Percentiles rank a stretch among this genome's conserved stretches.
These are phyloP conservation scores for Microbotryomycetes sp. DNA, from an alignment of 1,284 basidiomycete genomes.

Conservation along the genomic window DNA sequence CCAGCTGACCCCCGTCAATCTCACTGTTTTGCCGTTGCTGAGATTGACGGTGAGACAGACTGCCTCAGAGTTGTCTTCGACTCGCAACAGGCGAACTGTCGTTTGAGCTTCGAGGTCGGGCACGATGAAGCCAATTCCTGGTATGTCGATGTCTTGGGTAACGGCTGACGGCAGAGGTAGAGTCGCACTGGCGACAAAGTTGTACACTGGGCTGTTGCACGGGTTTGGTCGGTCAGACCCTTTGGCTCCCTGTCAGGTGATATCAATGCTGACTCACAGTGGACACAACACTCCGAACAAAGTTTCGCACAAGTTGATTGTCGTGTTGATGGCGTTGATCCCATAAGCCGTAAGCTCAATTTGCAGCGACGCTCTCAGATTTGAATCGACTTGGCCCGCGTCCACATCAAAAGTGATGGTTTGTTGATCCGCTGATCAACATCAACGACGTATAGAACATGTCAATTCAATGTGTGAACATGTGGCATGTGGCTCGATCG, in stretches of 20 bases:
- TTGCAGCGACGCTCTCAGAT: not conserved
- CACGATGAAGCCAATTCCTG: conserved; percentile 72
- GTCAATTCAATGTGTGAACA: not conserved
- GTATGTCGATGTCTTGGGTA: conserved; percentile 50
- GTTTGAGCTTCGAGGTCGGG: conserved; percentile 74
- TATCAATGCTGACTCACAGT: conserved; percentile 44
- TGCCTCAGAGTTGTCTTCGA: conserved; percentile 59
- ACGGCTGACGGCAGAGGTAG: conserved; percentile 25
- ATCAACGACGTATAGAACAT: not conserved
- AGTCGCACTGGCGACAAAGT: conserved; percentile 57
- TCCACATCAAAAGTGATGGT: not conserved
- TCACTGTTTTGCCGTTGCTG: conserved; percentile 79
- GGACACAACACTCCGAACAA: conserved; percentile 76
- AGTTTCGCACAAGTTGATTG: conserved; percentile 62
- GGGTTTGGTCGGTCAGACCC: not conserved
- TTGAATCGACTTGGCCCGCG: not conserved
- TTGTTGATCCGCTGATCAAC: not conserved
- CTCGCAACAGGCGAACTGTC: conserved; percentile 66
- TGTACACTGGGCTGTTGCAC: conserved; percentile 55
- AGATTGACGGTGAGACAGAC: conserved; percentile 88
- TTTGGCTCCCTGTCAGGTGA: not conserved
- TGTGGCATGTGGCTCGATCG: not conserved
- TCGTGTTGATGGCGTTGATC: conserved; percentile 63
- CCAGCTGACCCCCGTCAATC: conserved; percentile 69
- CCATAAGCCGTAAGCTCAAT: not conserved